A percentile compares a stretch with the other conserved stretches of the same genome.
Conservation (phyloP, 352 stramenopile genomes). For the Plasmopara muralis region DNA sequence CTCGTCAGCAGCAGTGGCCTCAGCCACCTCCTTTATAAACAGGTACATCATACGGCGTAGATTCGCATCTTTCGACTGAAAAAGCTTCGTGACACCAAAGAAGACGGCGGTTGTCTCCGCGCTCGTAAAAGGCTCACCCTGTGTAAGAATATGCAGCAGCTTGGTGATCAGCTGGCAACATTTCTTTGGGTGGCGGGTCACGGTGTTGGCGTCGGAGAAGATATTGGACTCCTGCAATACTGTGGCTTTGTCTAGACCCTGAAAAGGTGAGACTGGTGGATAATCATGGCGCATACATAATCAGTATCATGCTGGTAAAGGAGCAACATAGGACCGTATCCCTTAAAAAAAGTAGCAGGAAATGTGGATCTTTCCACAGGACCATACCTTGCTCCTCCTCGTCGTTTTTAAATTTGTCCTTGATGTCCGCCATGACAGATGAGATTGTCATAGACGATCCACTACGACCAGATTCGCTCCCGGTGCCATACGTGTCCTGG, state of each 20-base stretch:
- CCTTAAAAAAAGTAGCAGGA: background rate
- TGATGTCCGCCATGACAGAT: constrained; percentile 92
- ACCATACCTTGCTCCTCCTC: constrained; percentile 87
- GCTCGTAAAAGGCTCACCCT: constrained; percentile 94
- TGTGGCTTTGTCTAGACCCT: constrained; percentile 92
- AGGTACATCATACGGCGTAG: constrained; percentile 98
- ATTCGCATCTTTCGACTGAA: constrained; percentile 97
- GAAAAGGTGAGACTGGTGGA: constrained; percentile 80
- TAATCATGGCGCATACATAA: background rate
- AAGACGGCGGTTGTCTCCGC: constrained; percentile 97
- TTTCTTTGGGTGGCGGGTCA: constrained; percentile 95
- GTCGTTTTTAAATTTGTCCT: constrained; percentile 99
- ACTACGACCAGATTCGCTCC: constrained; percentile 33
- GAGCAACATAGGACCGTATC: background rate
- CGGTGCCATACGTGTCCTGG: constrained; percentile 45
- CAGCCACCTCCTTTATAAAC: constrained; percentile 98
- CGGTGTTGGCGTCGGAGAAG: constrained; percentile 97
- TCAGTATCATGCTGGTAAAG: constrained; percentile 2
- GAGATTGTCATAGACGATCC: constrained; percentile 46
- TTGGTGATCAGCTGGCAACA: constrained; percentile 99
- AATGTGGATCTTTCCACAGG: constrained; percentile 5
- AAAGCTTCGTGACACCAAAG: constrained; percentile 99
- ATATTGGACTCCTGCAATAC: constrained; percentile 98
- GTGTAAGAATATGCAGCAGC: constrained; percentile 96
- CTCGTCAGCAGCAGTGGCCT: constrained; percentile 85